Conservation (phyloP, 306 rosid species). For the Alnus glutinosa region DNA sequence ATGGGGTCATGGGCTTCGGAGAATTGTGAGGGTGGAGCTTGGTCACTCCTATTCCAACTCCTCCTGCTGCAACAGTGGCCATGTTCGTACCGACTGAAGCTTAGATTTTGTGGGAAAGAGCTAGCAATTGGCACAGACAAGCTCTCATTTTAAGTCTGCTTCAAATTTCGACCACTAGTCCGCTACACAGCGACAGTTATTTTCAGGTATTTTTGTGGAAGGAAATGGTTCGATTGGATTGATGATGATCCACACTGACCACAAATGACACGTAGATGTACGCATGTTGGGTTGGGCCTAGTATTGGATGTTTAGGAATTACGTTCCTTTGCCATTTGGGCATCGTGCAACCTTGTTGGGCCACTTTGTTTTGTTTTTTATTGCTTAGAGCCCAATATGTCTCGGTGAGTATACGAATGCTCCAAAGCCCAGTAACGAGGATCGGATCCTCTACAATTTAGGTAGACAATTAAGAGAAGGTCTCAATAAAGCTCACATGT, state of each 20-base stretch:
- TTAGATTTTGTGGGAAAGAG: constrained; percentile 24
- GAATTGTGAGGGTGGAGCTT: constrained; percentile 50
- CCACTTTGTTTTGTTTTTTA: neutral
- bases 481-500: too few relatives aligned
- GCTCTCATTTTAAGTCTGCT: constrained; percentile 21
- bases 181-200: constrained; percentile 27
- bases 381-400: neutral
- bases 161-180: constrained; percentile 49
- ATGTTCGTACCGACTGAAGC: constrained; percentile 30
- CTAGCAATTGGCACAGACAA: neutral
- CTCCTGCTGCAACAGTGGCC: constrained; percentile 63
- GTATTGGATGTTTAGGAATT: neutral
- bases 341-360: neutral
- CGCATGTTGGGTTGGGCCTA: neutral
- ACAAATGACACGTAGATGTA: constrained; percentile 37
- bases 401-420: neutral
- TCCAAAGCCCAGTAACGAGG: too few relatives aligned
- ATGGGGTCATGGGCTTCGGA: constrained; percentile 49
- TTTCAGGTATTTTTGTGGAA: constrained; percentile 63
- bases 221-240: constrained; percentile 42
- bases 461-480: too few relatives aligned
- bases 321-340: neutral
- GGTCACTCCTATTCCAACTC: constrained; percentile 51
- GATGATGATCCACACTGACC: constrained; percentile 29
- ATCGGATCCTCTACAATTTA: too few relatives aligned